These are phyloP conservation scores for Paecilomyces formosus DNA, from an alignment of 2,329 filamentous ascomycete species.

Conservation along the genomic window DNA sequence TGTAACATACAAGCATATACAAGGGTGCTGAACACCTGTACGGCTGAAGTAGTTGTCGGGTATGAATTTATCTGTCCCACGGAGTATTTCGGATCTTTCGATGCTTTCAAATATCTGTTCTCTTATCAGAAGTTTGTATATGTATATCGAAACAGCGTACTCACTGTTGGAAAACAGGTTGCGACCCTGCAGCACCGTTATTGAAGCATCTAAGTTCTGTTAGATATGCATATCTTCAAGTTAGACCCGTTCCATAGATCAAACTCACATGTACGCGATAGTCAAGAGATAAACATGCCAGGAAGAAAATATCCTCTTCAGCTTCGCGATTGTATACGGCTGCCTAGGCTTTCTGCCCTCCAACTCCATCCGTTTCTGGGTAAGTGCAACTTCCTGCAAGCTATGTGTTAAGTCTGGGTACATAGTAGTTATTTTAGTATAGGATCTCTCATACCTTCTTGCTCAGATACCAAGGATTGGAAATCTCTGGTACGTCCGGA, in stretches of 20 bases:
- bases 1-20: slow-evolving; percentile 48
- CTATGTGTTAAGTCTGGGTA: neutral
- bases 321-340: slow-evolving; percentile 44
- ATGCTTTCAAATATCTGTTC: slow-evolving; percentile 30
- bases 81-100: slow-evolving; percentile 37
- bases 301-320: slow-evolving; percentile 53
- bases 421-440: neutral
- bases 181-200: slow-evolving; percentile 46
- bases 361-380: slow-evolving; percentile 43
- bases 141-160: neutral
- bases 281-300: slow-evolving; percentile 59
- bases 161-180: slow-evolving; percentile 50
- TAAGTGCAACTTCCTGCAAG: slow-evolving; percentile 36
- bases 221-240: neutral
- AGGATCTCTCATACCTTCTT: slow-evolving; percentile 19
- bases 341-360: slow-evolving; percentile 40
- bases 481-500: slow-evolving; percentile 46
- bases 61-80: slow-evolving; percentile 44
- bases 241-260: neutral
- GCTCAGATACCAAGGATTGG: slow-evolving; percentile 42
- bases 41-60: slow-evolving; percentile 51
- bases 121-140: neutral
- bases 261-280: slow-evolving; percentile 47
- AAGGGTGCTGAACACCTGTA: slow-evolving; percentile 53
- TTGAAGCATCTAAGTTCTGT: slow-evolving; percentile 46